Base-by-base conservation (phyloP, 495 filamentous ascomycete species). In the Cercophora newfieldiana region DNA sequence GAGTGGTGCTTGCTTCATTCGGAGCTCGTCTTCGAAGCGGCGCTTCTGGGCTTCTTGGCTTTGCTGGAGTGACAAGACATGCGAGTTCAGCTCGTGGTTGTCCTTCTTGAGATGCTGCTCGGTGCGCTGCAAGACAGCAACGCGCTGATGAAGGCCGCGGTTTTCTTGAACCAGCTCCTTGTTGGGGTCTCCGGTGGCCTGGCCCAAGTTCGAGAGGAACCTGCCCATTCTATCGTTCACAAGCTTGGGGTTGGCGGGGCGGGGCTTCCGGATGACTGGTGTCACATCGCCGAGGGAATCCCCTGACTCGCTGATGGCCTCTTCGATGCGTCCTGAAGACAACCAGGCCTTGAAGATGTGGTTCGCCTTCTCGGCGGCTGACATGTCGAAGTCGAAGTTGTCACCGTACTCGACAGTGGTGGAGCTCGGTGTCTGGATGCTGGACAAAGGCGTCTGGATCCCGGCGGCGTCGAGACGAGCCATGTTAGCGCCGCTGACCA, bases 141-240 rank as follows among this genome's bases (percentile, higher is more conserved):
- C 59, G 0, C 69, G 64, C 47, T 72, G 64, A 16, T 72, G 63
- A 6, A 72, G 31, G 10, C 61, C 57, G 1, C 44, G 19, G 31
- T 69, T 72, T 48, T 69, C 67, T 22, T 54, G 60, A n/a, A 59
- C 21, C 1, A 72, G 31, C 26, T 69, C 58, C 29, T 59, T 51
- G 29, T 48, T 66, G n/a, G 26, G n/a, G n/a, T 66, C 63, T 2
- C 16, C 30, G 8, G 30, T 22, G 2, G 44, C 59, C 25, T 62
- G 59, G 26, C 22, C 14, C 1, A 62, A 2, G 22, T 0, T 49
- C 3, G 28, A 16, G 44, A 62, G 44, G 7, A 51, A 62, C 25
- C 14, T 19, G 59, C 22, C 22, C 44, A 62, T 6, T 29, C 44
- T 62, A 0, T 53, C 59, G 31, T 60, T 49, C 1, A 60, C 14